Base-by-base conservation (phyloP, 2,329 filamentous ascomycete genomes). In the Diaporthe destruens region DNA sequence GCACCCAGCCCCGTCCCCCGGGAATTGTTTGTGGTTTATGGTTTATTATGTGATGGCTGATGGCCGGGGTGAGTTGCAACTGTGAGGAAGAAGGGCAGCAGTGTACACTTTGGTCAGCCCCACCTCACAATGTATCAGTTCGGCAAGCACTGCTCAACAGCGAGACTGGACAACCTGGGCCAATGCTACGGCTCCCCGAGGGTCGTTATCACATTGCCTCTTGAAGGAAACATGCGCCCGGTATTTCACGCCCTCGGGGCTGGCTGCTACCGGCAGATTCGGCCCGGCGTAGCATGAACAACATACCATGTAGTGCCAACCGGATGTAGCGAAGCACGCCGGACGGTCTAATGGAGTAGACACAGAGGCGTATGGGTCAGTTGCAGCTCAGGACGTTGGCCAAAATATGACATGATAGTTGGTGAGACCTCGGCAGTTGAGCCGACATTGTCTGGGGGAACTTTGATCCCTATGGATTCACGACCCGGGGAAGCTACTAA, bases 361-460 rank as follows among this genome's bases (percentile, higher is more conserved):
- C 9, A 14, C 20, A 36, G 53, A 39, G n/a, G 14, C 61, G 44
- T 53, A 36, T 51, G 42, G 42, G 32, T n/a, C 47, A 53, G 29
- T 47, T n/a, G 36, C 44, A 11, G 20, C 44, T 18, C 20, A 29
- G 42, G 25, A 14, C 39, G 39, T 63, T 49, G 49, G 59, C 51
- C 39, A 63, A 63, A 63, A 63, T 39, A 47, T 34, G 20, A 51
- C 42, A 49, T 65, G 29, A 3, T 65, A 32, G 42, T 65, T 42
- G 16, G 39, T 42, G 42, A 23, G 18, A 65, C 59, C 25, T 36
- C 61, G 61, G 61, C 61, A 65, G 61, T 65, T 65, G 34, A 51
- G 61, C 61, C 61, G 61, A 65, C 36, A 16, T 36, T 20, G 18
- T 47, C 8, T 65, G 61, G 61, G 34, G 25, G 25, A 36, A 65